Evolutionary conservation across 73 alveolate genomes (phyloP).

Genomic region (Durusdinium trenchii): DNA sequence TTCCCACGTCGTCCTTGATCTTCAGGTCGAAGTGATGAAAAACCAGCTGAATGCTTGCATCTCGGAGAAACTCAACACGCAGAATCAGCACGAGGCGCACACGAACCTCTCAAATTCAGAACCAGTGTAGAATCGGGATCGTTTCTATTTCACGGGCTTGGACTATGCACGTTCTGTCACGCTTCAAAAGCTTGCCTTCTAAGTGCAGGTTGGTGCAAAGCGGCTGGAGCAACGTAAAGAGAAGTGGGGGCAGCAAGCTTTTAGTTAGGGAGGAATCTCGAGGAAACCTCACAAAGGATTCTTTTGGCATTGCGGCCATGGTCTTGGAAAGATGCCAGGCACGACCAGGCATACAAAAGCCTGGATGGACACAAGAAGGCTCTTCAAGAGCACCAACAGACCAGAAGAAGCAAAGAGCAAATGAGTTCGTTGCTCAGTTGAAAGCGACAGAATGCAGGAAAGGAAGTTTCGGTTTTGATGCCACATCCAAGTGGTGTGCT

Average conservation of each 20-base stretch:
- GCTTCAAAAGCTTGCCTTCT: background rate
- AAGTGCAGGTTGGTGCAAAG: conserved; percentile 66
- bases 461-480: background rate
- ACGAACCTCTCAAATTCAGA: background rate
- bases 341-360: conserved; percentile 53
- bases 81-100: conserved; percentile 59
- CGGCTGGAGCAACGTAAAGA: conserved; percentile 69
- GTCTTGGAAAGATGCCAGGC: conserved; percentile 37
- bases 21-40: conserved; percentile 97
- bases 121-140: background rate
- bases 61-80: conserved; percentile 96
- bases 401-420: conserved; percentile 64
- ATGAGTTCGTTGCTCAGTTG: conserved; percentile 42
- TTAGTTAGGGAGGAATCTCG: background rate
- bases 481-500: background rate
- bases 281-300: background rate
- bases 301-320: background rate
- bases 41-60: conserved; percentile 98
- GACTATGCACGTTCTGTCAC: background rate
- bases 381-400: conserved; percentile 31
- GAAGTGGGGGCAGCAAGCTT: conserved; percentile 15
- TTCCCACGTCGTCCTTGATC: background rate
- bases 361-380: conserved; percentile 81
- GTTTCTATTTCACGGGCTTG: background rate
- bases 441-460: background rate